Evolutionary conservation across 305 asterid species (phyloP).

Genomic region (Rubia peregrina): DNA sequence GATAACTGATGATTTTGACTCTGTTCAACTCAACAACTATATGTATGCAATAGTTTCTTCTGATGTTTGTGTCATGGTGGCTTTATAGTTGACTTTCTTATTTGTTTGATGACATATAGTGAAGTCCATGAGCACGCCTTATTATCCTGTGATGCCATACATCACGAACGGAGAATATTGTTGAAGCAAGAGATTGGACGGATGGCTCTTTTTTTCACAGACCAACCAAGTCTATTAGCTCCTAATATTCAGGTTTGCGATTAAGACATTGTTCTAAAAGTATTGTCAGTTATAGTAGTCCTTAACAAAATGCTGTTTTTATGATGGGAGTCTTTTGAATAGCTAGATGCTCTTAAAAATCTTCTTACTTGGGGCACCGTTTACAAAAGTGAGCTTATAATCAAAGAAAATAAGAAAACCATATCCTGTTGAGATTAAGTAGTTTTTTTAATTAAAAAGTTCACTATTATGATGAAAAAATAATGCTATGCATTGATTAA

Average conservation of each 20-base stretch:
- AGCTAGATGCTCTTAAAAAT: neutral
- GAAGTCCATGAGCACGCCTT: slow-evolving; percentile 96
- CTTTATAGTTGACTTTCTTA: slow-evolving; percentile 19
- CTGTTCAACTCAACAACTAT: neutral
- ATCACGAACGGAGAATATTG: slow-evolving; percentile 83
- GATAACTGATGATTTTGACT: neutral
- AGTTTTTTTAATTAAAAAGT: neutral
- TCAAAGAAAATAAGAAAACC: neutral
- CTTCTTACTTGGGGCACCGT: neutral
- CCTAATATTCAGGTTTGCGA: slow-evolving; percentile 88
- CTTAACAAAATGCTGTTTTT: slow-evolving; percentile 3
- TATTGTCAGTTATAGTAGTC: slow-evolving; percentile 8
- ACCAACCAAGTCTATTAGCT: slow-evolving; percentile 97
- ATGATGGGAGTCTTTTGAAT: neutral
- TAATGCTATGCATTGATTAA: neutral
- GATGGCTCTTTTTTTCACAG: slow-evolving; percentile 94
- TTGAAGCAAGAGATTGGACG: slow-evolving; percentile 98
- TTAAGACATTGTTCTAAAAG: slow-evolving; percentile 12
- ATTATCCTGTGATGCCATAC: slow-evolving; percentile 77
- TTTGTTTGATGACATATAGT: slow-evolving; percentile 42
- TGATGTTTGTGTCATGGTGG: slow-evolving; percentile 20
- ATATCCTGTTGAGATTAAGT: neutral
- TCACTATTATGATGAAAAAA: neutral
- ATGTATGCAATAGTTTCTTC: slow-evolving; percentile 6
- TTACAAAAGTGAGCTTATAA: neutral